A percentile compares a stretch with the other conserved stretches of the same genome.
These are phyloP conservation scores for Alternaria metachromatica DNA, from an alignment of 2,329 filamentous ascomycete genomes.

Conservation along the genomic window DNA sequence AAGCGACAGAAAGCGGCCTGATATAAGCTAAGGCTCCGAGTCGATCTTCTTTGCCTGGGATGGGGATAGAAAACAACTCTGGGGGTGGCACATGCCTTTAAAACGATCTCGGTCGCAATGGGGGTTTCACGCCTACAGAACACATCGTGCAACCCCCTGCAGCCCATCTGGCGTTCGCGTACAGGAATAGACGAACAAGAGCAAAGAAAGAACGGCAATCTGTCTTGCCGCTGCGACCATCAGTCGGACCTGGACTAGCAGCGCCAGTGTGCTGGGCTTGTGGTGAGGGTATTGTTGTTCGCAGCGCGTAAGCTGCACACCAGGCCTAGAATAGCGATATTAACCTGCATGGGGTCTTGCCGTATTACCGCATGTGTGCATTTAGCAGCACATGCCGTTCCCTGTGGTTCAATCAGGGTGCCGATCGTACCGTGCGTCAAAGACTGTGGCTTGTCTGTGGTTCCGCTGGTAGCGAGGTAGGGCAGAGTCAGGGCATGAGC, in stretches of 20 bases:
- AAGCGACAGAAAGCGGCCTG: constrained; percentile 10
- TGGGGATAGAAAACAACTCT: constrained; percentile 20
- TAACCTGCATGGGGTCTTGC: constrained; percentile 9
- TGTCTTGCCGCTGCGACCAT: constrained; percentile 30
- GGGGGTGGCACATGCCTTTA: constrained; percentile 40
- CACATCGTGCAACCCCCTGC: constrained; percentile 14
- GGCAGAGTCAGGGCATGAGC: constrained; percentile 5
- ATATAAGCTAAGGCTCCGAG: constrained; percentile 22
- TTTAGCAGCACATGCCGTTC: constrained; percentile 15
- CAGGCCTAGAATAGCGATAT: constrained; percentile 25
- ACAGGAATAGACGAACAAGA: constrained; percentile 13
- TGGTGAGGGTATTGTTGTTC: constrained; percentile 14
- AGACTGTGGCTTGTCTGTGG: constrained; percentile 15
- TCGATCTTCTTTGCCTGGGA: constrained; percentile 19
- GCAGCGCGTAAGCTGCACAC: constrained; percentile 39
- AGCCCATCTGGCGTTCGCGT: constrained; percentile 3
- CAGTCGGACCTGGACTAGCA: constrained; percentile 8
- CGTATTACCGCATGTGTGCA: constrained; percentile 19
- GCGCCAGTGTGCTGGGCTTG: constrained; percentile 9
- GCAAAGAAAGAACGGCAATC: constrained; percentile 21
- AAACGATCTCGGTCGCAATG: constrained; percentile 40
- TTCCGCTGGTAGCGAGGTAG: constrained; percentile 2
- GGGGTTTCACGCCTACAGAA: constrained; percentile 35
- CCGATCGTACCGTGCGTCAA: constrained; percentile 9
- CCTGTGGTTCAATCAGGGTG: constrained; percentile 7